A percentile compares a stretch with the other conserved stretches of the same genome.
Conservation (phyloP, 2,329 filamentous ascomycete genomes). For the Aureobasidium sp. region DNA sequence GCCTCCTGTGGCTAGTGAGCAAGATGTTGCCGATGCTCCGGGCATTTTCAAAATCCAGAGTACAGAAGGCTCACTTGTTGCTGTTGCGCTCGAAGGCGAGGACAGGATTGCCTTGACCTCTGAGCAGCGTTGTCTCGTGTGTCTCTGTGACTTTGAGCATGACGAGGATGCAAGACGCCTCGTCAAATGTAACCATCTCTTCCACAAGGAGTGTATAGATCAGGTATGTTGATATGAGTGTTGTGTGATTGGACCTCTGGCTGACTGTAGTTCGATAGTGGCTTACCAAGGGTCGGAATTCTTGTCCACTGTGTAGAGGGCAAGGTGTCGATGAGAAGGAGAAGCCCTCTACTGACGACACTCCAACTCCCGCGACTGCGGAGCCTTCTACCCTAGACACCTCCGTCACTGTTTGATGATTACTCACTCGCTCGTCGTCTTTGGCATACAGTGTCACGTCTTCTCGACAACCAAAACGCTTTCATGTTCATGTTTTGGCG, state of each 20-base stretch:
- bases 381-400: background rate
- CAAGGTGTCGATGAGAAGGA: conserved; percentile 48
- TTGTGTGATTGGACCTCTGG: conserved; percentile 1
- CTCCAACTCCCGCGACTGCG: background rate
- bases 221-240: conserved; percentile 40
- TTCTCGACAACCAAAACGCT: background rate
- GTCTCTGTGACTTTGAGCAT: conserved; percentile 56
- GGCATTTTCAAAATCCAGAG: conserved; percentile 49
- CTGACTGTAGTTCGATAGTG: conserved; percentile 42
- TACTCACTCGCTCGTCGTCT: too few species aligned
- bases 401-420: background rate
- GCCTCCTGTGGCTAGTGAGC: conserved; percentile 58
- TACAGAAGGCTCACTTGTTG: conserved; percentile 19
- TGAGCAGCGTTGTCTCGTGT: conserved; percentile 55
- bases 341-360: conserved; percentile 14
- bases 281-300: conserved; percentile 59
- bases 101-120: conserved; percentile 23
- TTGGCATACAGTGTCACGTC: too few species aligned
- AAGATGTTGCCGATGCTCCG: conserved; percentile 54
- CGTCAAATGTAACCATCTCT: conserved; percentile 56
- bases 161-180: conserved; percentile 54
- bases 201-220: conserved; percentile 62
- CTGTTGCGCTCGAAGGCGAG: conserved; percentile 22
- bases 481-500: background rate
- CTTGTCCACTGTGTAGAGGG: conserved; percentile 53